phyloP scores from a whole-genome alignment of 2,329 filamentous ascomycete genomes.

The Colletotrichum godetiae region DNA sequence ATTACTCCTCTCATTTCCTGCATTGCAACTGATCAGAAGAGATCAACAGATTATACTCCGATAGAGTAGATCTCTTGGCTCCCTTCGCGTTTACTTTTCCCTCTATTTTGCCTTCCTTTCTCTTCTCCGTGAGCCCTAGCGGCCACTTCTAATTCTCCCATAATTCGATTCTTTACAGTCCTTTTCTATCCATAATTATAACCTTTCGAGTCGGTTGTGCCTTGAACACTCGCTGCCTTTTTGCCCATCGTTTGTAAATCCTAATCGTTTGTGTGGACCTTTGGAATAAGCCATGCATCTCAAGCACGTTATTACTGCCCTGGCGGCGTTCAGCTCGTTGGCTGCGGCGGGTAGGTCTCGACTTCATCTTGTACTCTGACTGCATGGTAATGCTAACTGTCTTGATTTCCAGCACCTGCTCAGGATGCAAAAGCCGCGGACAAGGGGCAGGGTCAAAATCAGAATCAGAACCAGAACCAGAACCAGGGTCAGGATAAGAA shows the following conservation, averaged over 20 bases:
- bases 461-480: conserved; percentile 1
- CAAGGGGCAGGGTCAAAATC: background rate
- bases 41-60: conserved; percentile 12
- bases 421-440: conserved; percentile 17
- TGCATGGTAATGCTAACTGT: background rate
- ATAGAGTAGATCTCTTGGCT: conserved; percentile 14
- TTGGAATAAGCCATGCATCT: conserved; percentile 40
- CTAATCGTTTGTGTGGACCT: background rate
- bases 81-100: background rate
- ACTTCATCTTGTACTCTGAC: no score
- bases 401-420: conserved; percentile 12
- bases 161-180: background rate
- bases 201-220: conserved; percentile 19
- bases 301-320: conserved; percentile 40
- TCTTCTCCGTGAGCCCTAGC: conserved; percentile 10
- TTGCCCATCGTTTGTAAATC: background rate
- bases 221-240: background rate
- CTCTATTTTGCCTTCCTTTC: background rate
- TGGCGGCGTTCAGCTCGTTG: conserved; percentile 43
- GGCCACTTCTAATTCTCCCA: background rate
- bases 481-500: conserved; percentile 8
- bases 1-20: no score
- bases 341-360: conserved; percentile 42
- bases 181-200: conserved; percentile 4
- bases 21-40: conserved; percentile 3